Base-by-base conservation (phyloP, 495 filamentous ascomycete genomes). In the Poronia punctata region DNA sequence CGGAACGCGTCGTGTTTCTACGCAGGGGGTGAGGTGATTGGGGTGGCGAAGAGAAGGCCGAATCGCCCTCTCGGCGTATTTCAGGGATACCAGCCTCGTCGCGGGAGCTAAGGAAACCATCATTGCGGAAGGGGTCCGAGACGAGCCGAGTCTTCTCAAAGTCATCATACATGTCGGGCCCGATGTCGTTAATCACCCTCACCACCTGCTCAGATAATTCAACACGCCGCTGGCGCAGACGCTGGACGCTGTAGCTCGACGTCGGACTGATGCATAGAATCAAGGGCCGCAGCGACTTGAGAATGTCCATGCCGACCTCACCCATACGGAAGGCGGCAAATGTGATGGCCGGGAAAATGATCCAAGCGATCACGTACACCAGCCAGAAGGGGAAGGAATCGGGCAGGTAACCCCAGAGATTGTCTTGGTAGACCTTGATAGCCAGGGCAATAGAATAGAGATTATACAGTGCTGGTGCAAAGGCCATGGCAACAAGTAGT, bases 291-390 rank as follows among this genome's bases (percentile, higher is more conserved):
- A 99, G 78, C 0, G 92, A 97, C 64, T 97, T 99, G 64, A 88
- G 48, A 33, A 99, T 96, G 54, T 99, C 92, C 90, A 99, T 97
- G 21, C 88, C 92, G 35, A 90, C 80, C 61, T 99, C 92, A 29
- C 92, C 92, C 53, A 97, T 94, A 4, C 92, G 84, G 23, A 99
- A 80, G 7, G 93, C 88, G 3, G 87, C 89, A 56, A 94, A 96
- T 3, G 88, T 95, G 60, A 95, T 84, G 16, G 80, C 71, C 1
- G 88, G 87, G 68, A 94, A 96, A 46, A 94, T 62, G 24, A 88
- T 64, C 67, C 86, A 79, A 14, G 80, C 80, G 24, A 78, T 71
- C 1, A 85, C 53, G 23, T 84, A 73, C 22, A 94, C 74, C n/a
- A 74, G 51, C 78, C 83, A 90, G 35, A 88, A 71, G 10, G 90